phyloP scores from a whole-genome alignment of 2,329 filamentous ascomycete species.

The Gnomoniopsis smithogilvyi region DNA sequence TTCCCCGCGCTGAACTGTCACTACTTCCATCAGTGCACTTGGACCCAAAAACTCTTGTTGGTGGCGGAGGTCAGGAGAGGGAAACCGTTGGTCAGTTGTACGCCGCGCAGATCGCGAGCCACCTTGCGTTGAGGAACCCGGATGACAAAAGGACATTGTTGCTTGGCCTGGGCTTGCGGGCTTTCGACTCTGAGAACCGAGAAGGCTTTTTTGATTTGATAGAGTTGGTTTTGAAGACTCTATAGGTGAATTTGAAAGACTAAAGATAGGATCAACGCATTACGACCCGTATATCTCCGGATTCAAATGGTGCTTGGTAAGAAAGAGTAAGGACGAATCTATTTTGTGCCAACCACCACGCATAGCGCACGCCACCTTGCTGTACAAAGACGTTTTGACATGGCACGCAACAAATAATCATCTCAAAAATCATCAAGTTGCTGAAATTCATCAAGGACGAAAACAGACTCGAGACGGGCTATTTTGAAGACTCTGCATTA shows the following conservation, averaged over 20 bases:
- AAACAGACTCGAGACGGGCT: too few relatives aligned
- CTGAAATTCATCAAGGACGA: too few relatives aligned
- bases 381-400: too few relatives aligned
- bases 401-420: not conserved
- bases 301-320: too few relatives aligned
- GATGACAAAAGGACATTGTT: slow-evolving; percentile 60
- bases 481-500: too few relatives aligned
- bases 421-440: too few relatives aligned
- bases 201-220: slow-evolving; percentile 64
- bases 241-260: slow-evolving; percentile 31
- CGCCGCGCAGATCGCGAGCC: slow-evolving; percentile 83
- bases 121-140: slow-evolving; percentile 68
- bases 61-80: slow-evolving; percentile 73
- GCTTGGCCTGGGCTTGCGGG: slow-evolving; percentile 57
- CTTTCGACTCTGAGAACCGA: slow-evolving; percentile 42
- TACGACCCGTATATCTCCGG: too few relatives aligned
- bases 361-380: too few relatives aligned
- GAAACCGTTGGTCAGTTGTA: slow-evolving; percentile 86
- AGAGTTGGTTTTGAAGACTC: slow-evolving; percentile 57
- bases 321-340: too few relatives aligned
- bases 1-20: slow-evolving; percentile 42
- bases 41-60: slow-evolving; percentile 82
- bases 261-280: not conserved
- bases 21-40: slow-evolving; percentile 75
- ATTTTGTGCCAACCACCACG: too few relatives aligned